These are phyloP conservation scores for Tuber aestivum DNA, from an alignment of 495 filamentous ascomycete species.

Conservation along the genomic window DNA sequence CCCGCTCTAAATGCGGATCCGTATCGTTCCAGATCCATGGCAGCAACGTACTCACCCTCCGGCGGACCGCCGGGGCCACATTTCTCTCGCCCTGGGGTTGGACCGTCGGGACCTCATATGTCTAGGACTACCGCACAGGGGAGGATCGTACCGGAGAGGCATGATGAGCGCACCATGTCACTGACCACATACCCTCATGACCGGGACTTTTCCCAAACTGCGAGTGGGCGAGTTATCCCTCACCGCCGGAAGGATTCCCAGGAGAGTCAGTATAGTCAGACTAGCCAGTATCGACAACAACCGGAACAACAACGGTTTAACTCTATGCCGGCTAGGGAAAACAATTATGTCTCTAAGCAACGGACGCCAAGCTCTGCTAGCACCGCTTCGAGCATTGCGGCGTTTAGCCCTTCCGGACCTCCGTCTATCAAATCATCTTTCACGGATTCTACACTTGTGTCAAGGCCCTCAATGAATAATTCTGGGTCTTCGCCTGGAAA, in stretches of 20 bases:
- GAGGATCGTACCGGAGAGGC: constrained; percentile 79
- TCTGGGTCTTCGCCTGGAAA: constrained; percentile 25
- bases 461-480: constrained; percentile 35
- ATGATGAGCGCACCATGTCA: constrained; percentile 92
- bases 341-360: constrained; percentile 39
- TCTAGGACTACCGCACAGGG: constrained; percentile 86
- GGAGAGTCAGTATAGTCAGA: constrained; percentile 54
- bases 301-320: constrained; percentile 36
- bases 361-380: constrained; percentile 41
- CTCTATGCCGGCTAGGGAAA: constrained; percentile 37
- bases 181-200: constrained; percentile 79
- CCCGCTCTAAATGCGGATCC: constrained; percentile 77
- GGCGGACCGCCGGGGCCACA: constrained; percentile 37
- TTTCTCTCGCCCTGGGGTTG: constrained; percentile 45
- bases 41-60: constrained; percentile 43
- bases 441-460: constrained; percentile 23
- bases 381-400: constrained; percentile 39
- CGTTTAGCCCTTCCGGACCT: constrained; percentile 26
- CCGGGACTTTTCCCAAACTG: constrained; percentile 74
- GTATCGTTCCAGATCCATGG: constrained; percentile 88
- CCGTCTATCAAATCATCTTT: constrained; percentile 34
- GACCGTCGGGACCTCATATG: constrained; percentile 41
- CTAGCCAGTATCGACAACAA: constrained; percentile 38
- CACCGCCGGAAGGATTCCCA: constrained; percentile 44
- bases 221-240: constrained; percentile 85